Percentiles rank a stretch among this genome's conserved stretches.
Evolutionary conservation across 352 stramenopile genomes (phyloP).

Genomic region (Phytopythium ostracodes): DNA sequence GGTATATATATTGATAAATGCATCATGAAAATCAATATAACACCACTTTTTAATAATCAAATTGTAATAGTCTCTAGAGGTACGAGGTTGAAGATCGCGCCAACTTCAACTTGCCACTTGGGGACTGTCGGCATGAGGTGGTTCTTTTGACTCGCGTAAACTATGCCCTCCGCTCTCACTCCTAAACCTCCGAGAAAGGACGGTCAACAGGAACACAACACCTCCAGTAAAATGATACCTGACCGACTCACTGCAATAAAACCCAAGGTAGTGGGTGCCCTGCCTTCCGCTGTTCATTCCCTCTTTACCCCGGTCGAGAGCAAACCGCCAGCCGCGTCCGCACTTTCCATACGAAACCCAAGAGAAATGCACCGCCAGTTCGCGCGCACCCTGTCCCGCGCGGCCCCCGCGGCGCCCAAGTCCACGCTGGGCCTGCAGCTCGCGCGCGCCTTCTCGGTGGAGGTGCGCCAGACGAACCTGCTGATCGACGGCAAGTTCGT

Average conservation of each 20-base stretch:
- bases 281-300: not conserved
- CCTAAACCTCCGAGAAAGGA: not conserved
- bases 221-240: no score
- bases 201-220: no score
- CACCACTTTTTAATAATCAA: no score
- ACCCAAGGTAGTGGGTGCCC: no score
- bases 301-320: not conserved
- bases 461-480: constrained; percentile 64
- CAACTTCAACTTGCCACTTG: not conserved
- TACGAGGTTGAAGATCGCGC: not conserved
- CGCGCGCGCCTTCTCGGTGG: constrained; percentile 30
- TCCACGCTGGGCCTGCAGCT: constrained; percentile 6
- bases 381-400: not conserved
- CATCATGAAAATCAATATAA: no score
- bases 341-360: no score
- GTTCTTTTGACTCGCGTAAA: not conserved
- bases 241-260: no score
- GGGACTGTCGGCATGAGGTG: not conserved
- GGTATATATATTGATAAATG: no score
- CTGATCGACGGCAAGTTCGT: constrained; percentile 88
- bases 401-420: not conserved
- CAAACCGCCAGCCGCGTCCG: not conserved
- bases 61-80: not conserved
- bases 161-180: not conserved
- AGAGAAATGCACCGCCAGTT: not conserved